These are phyloP conservation scores for Coemansia sp. DNA, from an alignment of 192 early-diverging fungal species.

Conservation along the genomic window DNA sequence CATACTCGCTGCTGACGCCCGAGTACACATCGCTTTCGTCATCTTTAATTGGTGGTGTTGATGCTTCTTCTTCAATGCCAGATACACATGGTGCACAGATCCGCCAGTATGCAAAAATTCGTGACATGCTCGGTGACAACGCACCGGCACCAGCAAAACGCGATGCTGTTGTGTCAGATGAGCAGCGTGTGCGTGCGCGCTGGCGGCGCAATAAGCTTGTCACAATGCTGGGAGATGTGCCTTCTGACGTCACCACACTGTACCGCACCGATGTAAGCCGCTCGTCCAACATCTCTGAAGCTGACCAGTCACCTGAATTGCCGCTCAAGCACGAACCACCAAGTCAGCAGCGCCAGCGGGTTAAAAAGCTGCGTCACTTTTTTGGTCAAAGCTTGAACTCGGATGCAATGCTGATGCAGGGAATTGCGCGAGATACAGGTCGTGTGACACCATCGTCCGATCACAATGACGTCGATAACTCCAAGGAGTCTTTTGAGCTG, in stretches of 20 bases:
- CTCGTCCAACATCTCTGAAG: not conserved
- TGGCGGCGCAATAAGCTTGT: conserved; percentile 44
- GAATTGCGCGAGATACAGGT: not conserved
- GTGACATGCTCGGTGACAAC: conserved; percentile 33
- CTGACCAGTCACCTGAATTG: not conserved
- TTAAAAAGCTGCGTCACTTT: conserved; percentile 27
- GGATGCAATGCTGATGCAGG: conserved; percentile 26
- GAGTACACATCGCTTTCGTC: conserved; percentile 18
- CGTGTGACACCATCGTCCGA: not conserved
- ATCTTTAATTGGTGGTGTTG: not conserved
- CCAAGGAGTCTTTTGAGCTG: conserved; percentile 33
- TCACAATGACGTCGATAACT: not conserved
- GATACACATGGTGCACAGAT: conserved; percentile 16
- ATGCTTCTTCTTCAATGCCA: not conserved
- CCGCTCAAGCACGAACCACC: conserved; percentile 1
- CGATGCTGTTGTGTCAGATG: conserved; percentile 3
- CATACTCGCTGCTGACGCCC: conserved; percentile 21
- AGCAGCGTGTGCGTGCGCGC: conserved; percentile 30
- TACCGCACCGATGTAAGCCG: conserved; percentile 12
- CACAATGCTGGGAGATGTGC: conserved; percentile 42
- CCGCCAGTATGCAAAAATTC: conserved; percentile 37
- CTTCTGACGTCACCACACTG: conserved; percentile 10
- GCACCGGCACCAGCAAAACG: conserved; percentile 15
- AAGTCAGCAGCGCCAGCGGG: conserved; percentile 8
- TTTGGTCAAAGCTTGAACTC: conserved; percentile 44